These are phyloP conservation scores for Penicillium riverlandense DNA, from an alignment of 495 filamentous ascomycete genomes.

Conservation along the genomic window DNA sequence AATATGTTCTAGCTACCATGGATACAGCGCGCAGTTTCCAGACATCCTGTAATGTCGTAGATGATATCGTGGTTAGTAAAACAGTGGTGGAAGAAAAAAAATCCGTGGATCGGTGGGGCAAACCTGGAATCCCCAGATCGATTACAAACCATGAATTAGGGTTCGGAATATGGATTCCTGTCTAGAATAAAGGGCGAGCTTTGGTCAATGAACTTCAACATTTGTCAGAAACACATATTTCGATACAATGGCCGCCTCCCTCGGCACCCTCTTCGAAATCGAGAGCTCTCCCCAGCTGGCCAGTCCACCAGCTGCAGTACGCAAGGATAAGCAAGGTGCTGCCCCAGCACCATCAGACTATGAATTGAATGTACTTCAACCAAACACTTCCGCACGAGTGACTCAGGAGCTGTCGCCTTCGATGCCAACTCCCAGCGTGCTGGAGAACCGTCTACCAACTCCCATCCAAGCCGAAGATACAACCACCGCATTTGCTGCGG, in stretches of 20 bases:
- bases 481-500: slow-evolving; percentile 51
- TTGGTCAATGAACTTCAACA: too few species aligned
- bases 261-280: slow-evolving; percentile 27
- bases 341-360: slow-evolving; percentile 17
- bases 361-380: slow-evolving; percentile 28
- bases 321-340: slow-evolving; percentile 22
- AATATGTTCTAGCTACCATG: too few species aligned
- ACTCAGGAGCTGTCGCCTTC: neutral
- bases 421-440: slow-evolving; percentile 31
- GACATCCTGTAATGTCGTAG: neutral
- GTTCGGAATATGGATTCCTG: too few species aligned
- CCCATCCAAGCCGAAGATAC: slow-evolving; percentile 23
- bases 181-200: too few species aligned
- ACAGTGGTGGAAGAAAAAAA: too few species aligned
- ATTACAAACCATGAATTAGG: too few species aligned
- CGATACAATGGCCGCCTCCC: slow-evolving; percentile 18
- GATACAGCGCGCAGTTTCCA: too few species aligned
- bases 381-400: slow-evolving; percentile 1
- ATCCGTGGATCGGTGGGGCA: too few species aligned
- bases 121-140: too few species aligned
- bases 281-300: slow-evolving; percentile 21
- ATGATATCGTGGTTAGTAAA: neutral
- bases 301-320: slow-evolving; percentile 24
- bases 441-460: slow-evolving; percentile 45
- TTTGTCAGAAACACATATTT: too few species aligned